These are phyloP conservation scores for Boletus sensibilis DNA, from an alignment of 768 basidiomycete genomes.

Conservation along the genomic window DNA sequence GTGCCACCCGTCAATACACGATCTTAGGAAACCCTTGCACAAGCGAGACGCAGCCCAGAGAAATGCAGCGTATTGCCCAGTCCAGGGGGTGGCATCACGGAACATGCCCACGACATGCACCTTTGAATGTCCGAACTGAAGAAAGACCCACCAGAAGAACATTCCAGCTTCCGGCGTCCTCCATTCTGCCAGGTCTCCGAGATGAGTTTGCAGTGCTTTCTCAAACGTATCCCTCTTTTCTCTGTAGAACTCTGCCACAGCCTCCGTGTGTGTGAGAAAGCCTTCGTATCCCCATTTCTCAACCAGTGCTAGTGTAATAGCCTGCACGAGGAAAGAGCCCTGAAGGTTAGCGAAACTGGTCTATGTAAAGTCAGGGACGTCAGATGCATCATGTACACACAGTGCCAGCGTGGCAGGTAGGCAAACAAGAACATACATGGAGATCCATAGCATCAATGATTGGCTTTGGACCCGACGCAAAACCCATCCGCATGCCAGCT, in stretches of 20 bases:
- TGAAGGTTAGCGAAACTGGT: conserved; percentile 69
- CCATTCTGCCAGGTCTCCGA: conserved; percentile 79
- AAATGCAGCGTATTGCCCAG: not conserved
- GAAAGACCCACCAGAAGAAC: conserved; percentile 74
- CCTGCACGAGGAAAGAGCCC: conserved; percentile 61
- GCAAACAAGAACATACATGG: conserved; percentile 47
- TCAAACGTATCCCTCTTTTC: conserved; percentile 78
- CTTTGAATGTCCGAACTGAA: conserved; percentile 10
- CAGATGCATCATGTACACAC: conserved; percentile 1
- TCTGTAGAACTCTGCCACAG: conserved; percentile 73
- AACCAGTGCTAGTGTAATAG: conserved; percentile 56
- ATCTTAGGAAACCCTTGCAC: conserved; percentile 3
- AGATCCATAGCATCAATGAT: conserved; percentile 70
- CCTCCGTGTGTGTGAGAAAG: conserved; percentile 64
- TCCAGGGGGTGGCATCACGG: conserved; percentile 1
- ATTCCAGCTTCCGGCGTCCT: conserved; percentile 72
- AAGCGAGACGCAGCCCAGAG: conserved; percentile 2
- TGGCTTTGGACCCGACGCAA: conserved; percentile 68
- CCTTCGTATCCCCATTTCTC: conserved; percentile 74
- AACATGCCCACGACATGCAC: conserved; percentile 4
- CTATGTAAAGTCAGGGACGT: conserved; percentile 40
- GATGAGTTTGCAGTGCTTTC: conserved; percentile 66
- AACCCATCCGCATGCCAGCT: conserved; percentile 78
- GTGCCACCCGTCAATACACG: conserved; percentile 18
- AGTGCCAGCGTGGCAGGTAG: conserved; percentile 13